These are phyloP conservation scores for Saccharomycopsis microspora DNA, from an alignment of 805 yeast species.

Conservation along the genomic window DNA sequence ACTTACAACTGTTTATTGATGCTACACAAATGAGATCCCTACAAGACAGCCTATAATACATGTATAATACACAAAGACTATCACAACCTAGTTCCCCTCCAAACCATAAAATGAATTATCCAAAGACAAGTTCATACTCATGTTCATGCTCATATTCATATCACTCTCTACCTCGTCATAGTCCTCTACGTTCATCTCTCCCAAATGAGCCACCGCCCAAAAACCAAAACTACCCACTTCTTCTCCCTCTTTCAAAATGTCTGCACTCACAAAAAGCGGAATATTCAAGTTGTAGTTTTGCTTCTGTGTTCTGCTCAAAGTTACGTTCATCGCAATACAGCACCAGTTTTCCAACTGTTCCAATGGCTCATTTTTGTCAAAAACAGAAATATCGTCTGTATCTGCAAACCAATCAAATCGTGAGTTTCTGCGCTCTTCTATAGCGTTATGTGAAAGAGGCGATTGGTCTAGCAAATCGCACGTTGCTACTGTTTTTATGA, in stretches of 20 bases:
- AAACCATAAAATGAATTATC: not conserved
- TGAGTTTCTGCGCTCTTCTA: too few relatives aligned
- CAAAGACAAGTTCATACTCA: not conserved
- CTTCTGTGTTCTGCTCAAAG: not conserved
- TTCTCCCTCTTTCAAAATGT: not conserved
- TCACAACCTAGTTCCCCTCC: not conserved
- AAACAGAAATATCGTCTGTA: not conserved
- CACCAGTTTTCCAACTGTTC: conserved; percentile 12
- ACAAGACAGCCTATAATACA: too few relatives aligned
- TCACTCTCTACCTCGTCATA: not conserved
- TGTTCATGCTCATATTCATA: conserved; percentile 1
- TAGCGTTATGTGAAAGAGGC: too few relatives aligned
- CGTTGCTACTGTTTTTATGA: conserved; percentile 8
- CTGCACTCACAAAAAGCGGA: conserved; percentile 2
- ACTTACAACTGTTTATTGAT: too few relatives aligned
- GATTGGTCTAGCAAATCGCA: not conserved
- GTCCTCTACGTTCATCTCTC: not conserved
- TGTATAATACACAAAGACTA: not conserved
- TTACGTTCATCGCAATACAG: conserved; percentile 5
- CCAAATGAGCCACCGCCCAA: conserved; percentile 4
- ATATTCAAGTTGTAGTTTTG: not conserved
- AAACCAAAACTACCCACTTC: conserved; percentile 3
- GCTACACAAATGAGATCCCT: too few relatives aligned
- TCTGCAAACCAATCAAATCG: not conserved
- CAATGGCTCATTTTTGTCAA: conserved; percentile 10